Percentiles rank a stretch among this genome's conserved stretches.
Conservation (phyloP, 768 basidiomycete genomes). For the Rhizopogon salebrosus region DNA sequence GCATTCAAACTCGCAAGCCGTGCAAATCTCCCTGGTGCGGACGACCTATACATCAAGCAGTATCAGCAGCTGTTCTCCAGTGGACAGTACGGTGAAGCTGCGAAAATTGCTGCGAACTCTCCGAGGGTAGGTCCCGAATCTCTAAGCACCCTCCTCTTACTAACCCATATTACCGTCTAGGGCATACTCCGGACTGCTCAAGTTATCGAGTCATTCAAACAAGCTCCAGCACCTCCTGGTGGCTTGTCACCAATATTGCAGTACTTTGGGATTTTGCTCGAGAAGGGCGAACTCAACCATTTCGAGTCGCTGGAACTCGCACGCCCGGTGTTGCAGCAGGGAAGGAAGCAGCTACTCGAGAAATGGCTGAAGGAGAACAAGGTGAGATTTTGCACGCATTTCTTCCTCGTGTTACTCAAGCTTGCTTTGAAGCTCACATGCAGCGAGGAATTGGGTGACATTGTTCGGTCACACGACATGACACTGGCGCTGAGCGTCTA, state of each 20-base stretch:
- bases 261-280: conserved; percentile 97
- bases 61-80: conserved; percentile 87
- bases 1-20: conserved; percentile 97
- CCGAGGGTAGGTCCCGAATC: conserved; percentile 56
- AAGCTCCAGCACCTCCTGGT: conserved; percentile 85
- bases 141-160: background rate
- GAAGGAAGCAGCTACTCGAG: conserved; percentile 93
- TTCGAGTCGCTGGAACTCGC: conserved; percentile 94
- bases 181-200: conserved; percentile 92
- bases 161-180: conserved; percentile 31
- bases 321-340: conserved; percentile 91
- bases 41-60: conserved; percentile 92
- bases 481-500: conserved; percentile 97
- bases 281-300: conserved; percentile 97
- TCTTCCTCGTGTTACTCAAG: background rate
- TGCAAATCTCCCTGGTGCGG: conserved; percentile 94
- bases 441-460: conserved; percentile 96
- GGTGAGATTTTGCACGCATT: conserved; percentile 34
- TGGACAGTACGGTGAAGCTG: conserved; percentile 89
- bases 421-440: conserved; percentile 74
- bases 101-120: conserved; percentile 96
- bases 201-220: conserved; percentile 97
- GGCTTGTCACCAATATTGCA: conserved; percentile 93
- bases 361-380: conserved; percentile 99
- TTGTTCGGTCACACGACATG: conserved; percentile 93